phyloP scores from a whole-genome alignment of 345 rosid genomes.

The Theobroma cacao region DNA sequence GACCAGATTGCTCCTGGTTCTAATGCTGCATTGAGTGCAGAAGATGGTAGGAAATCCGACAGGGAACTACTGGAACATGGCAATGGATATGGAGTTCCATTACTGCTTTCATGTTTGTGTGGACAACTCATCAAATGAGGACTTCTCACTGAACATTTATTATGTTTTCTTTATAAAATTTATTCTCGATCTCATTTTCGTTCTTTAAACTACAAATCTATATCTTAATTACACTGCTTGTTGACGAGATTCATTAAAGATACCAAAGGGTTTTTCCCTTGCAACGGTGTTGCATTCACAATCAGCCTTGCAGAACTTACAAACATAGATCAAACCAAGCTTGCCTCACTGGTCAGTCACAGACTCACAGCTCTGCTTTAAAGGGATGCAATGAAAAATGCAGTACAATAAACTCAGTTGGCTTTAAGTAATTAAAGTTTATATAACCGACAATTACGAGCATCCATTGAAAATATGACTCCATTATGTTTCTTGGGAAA shows the following conservation, averaged over 20 bases:
- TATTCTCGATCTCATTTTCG: background rate
- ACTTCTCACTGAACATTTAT: background rate
- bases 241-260: too few species aligned
- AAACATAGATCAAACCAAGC: background rate
- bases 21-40: conserved; percentile 13
- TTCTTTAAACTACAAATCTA: too few species aligned
- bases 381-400: background rate
- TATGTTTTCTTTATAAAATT: background rate
- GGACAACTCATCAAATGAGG: conserved; percentile 33
- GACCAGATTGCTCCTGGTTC: conserved; percentile 24
- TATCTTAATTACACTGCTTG: too few species aligned
- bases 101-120: conserved; percentile 42
- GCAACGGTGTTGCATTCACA: too few species aligned
- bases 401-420: background rate
- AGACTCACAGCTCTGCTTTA: background rate
- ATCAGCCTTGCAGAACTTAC: too few species aligned
- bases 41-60: conserved; percentile 25
- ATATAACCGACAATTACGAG: background rate
- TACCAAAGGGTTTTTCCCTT: too few species aligned
- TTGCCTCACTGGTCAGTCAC: background rate
- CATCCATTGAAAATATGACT: conserved; percentile 1
- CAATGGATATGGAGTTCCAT: conserved; percentile 34
- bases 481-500: background rate
- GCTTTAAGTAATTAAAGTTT: background rate
- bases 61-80: conserved; percentile 27